Percentiles rank a stretch among this genome's conserved stretches.
Evolutionary conservation across 768 basidiomycete genomes (phyloP).

Genomic region (Naganishia antarctica): DNA sequence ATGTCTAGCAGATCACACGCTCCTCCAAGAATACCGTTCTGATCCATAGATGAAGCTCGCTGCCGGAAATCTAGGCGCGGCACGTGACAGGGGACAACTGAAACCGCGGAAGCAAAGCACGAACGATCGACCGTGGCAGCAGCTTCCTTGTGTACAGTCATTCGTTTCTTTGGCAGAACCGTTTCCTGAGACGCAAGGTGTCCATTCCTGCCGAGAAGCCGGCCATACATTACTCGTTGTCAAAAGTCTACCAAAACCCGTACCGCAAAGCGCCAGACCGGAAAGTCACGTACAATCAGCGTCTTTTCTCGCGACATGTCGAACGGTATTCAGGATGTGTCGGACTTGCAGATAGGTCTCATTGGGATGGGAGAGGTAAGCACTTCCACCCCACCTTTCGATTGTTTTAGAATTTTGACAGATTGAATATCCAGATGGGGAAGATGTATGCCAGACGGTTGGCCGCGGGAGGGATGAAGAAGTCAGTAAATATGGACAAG

Average conservation of each 20-base stretch:
- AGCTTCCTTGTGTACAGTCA: neutral
- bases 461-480: slow-evolving; percentile 75
- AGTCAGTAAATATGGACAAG: slow-evolving; percentile 53
- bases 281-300: no score
- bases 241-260: no score
- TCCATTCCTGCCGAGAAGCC: no score
- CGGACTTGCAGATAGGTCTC: slow-evolving; percentile 60
- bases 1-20: no score
- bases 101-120: neutral
- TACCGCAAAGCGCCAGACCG: no score
- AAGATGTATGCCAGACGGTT: slow-evolving; percentile 82
- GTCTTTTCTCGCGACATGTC: neutral
- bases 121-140: neutral
- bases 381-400: neutral
- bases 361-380: slow-evolving; percentile 84
- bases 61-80: neutral
- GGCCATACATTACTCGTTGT: no score
- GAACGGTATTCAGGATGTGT: slow-evolving; percentile 2
- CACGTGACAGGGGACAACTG: neutral
- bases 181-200: no score
- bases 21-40: no score
- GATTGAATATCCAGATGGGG: slow-evolving; percentile 61
- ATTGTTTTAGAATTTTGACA: neutral
- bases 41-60: neutral
- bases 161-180: no score